These are phyloP conservation scores for Fusarium haematococcum DNA, from an alignment of 2,329 filamentous ascomycete species.

Conservation along the genomic window DNA sequence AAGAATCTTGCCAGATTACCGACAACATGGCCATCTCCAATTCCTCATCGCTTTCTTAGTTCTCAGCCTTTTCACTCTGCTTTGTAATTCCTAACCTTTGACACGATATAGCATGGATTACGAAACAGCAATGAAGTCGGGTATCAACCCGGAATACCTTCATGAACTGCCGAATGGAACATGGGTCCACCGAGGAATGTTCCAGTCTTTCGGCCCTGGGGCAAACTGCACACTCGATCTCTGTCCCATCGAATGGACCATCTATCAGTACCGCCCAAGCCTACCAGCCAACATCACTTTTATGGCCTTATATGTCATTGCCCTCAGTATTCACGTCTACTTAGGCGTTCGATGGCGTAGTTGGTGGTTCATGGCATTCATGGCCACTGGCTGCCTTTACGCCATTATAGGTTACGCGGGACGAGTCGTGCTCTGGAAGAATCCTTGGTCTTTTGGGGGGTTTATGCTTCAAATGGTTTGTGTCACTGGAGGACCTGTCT, in stretches of 20 bases:
- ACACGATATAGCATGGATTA: not conserved
- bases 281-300: not conserved
- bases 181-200: constrained; percentile 1
- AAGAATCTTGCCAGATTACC: not conserved
- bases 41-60: not conserved
- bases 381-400: not conserved
- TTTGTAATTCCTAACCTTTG: not conserved
- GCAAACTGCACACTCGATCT: not conserved
- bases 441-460: not conserved
- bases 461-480: not conserved
- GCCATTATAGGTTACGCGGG: not conserved
- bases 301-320: not conserved
- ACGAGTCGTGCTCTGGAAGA: not conserved
- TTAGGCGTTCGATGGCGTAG: not conserved
- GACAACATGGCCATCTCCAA: not conserved
- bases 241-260: not conserved
- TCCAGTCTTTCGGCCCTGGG: not conserved
- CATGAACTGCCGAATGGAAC: not conserved
- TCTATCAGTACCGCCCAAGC: not conserved
- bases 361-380: not conserved
- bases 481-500: not conserved
- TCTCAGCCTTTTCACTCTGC: not conserved
- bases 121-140: not conserved
- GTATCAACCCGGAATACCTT: not conserved
- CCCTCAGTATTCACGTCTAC: not conserved